Evolutionary conservation across 2,329 filamentous ascomycete genomes (phyloP).

Genomic region (Talaromyces sp.): DNA sequence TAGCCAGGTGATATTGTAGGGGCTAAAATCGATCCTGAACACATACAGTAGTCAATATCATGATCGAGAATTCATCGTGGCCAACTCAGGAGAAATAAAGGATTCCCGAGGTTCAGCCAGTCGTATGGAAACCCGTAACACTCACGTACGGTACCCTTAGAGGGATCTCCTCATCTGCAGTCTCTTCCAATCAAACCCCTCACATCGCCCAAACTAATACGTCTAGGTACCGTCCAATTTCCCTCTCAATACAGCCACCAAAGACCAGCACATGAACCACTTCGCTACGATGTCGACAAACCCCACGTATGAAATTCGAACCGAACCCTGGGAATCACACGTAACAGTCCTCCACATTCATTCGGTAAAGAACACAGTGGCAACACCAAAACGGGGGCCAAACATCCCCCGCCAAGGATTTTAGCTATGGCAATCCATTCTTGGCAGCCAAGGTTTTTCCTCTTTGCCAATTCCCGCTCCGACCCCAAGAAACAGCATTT

Average conservation of each 20-base stretch:
- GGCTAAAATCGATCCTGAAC: too few species aligned
- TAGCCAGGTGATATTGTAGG: too few species aligned
- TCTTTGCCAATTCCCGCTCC: slow-evolving; percentile 31
- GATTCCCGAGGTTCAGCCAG: neutral
- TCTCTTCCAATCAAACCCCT: neutral
- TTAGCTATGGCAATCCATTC: slow-evolving; percentile 21
- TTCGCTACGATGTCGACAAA: too few species aligned
- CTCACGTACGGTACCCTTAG: neutral
- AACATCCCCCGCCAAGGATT: slow-evolving; percentile 20
- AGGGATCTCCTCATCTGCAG: neutral
- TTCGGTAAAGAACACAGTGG: neutral
- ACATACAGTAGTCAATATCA: too few species aligned
- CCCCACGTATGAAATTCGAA: too few species aligned
- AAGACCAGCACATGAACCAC: too few species aligned
- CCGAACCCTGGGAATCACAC: neutral
- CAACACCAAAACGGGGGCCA: neutral
- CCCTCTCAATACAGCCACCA: too few species aligned
- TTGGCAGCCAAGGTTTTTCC: slow-evolving; percentile 32
- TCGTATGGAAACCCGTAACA: neutral
- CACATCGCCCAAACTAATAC: neutral
- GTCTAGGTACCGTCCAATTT: too few species aligned
- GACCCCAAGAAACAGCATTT: slow-evolving; percentile 18
- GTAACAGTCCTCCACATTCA: too few species aligned
- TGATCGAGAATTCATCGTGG: too few species aligned
- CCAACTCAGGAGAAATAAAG: too few species aligned